Percentiles rank a stretch among this genome's conserved stretches.
phyloP scores from a whole-genome alignment of 306 rosid species.

The Glycine latifolia region DNA sequence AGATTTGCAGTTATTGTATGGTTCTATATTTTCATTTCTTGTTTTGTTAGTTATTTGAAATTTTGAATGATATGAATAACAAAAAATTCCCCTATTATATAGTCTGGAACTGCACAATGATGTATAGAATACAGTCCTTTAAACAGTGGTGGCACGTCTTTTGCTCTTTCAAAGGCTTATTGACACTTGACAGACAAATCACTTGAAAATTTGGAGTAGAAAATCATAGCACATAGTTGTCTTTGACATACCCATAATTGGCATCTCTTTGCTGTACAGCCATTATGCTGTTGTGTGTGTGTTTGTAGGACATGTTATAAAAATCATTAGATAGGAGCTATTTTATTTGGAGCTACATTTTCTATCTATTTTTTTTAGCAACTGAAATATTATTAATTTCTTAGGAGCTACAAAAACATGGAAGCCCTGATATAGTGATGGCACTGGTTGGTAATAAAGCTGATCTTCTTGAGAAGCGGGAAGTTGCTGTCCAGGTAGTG shows the following conservation, averaged over 20 bases:
- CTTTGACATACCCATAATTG: not conserved
- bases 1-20: slow-evolving; percentile 37
- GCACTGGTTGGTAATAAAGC: slow-evolving; percentile 98
- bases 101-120: slow-evolving; percentile 21
- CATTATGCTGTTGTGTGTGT: too few relatives aligned
- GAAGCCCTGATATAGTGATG: slow-evolving; percentile 92
- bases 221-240: not conserved
- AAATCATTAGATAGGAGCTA: not conserved
- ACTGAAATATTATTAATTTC: slow-evolving; percentile 43
- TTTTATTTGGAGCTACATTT: slow-evolving; percentile 9
- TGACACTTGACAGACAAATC: slow-evolving; percentile 1
- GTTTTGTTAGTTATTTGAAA: slow-evolving; percentile 12
- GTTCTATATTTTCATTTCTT: slow-evolving; percentile 36
- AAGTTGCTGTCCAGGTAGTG: slow-evolving; percentile 80
- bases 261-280: not conserved
- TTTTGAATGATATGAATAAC: slow-evolving; percentile 20
- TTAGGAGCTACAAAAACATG: slow-evolving; percentile 96
- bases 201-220: not conserved
- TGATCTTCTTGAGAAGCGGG: slow-evolving; percentile 88
- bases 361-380: slow-evolving; percentile 32
- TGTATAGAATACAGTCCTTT: not conserved
- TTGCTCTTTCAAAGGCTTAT: not conserved
- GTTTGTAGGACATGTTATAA: not conserved
- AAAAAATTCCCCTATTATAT: not conserved
- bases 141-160: not conserved